Evolutionary conservation across 1,284 basidiomycete genomes (phyloP).

Genomic region (Abortiporus biennis): DNA sequence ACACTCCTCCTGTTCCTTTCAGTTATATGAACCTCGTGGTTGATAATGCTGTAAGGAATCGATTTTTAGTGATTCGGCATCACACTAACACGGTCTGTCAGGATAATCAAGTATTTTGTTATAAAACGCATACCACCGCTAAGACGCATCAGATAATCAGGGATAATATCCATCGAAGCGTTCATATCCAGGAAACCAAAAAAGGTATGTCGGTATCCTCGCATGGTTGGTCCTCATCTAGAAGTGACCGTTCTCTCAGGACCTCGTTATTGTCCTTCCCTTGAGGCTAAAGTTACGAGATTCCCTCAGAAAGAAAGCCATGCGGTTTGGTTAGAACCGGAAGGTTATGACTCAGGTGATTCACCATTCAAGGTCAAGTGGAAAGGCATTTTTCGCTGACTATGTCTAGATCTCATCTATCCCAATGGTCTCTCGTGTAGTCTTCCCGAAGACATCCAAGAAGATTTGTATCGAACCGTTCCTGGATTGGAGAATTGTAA

Average conservation of each 20-base stretch:
- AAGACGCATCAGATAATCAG: constrained; percentile 70
- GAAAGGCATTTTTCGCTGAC: background rate
- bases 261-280: constrained; percentile 86
- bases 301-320: constrained; percentile 73
- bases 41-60: constrained; percentile 31
- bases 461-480: constrained; percentile 75
- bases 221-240: background rate
- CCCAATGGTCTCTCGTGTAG: constrained; percentile 88
- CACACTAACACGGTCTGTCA: constrained; percentile 21
- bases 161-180: constrained; percentile 68
- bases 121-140: constrained; percentile 67
- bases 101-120: constrained; percentile 71
- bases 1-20: constrained; percentile 56
- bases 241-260: constrained; percentile 34
- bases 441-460: constrained; percentile 79
- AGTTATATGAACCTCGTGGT: constrained; percentile 35
- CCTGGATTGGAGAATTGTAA: constrained; percentile 79
- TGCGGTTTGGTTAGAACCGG: constrained; percentile 85
- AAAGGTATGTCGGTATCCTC: constrained; percentile 50
- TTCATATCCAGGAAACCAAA: constrained; percentile 84
- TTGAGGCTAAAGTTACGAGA: constrained; percentile 81
- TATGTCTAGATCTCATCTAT: constrained; percentile 65
- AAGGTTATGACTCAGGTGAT: constrained; percentile 80
- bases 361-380: background rate
- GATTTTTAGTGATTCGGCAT: too few relatives aligned